Base-by-base conservation (phyloP, 2,329 filamentous ascomycete genomes). In the Didymella arachidicola region DNA sequence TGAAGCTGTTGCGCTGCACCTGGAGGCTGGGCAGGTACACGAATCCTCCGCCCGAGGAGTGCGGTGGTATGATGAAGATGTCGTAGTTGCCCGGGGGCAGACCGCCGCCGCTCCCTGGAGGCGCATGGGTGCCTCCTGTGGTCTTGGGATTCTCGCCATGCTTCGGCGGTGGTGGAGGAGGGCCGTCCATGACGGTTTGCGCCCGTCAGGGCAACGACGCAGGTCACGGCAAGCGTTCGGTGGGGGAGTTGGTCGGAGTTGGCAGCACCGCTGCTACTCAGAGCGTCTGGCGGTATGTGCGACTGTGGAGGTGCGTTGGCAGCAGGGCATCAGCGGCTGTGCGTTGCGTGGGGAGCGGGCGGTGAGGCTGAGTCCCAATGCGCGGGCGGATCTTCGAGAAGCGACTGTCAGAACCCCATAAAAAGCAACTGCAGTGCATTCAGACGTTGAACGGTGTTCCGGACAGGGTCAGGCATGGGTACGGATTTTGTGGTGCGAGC, bases 61-160 rank as follows among this genome's bases (percentile, higher is more conserved):
- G 93, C 45, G 93, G 92, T 7, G 94, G 94, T 71, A 98, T 93
- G 75, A 97, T 90, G 80, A 97, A 97, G 74, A 98, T 96, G 81
- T 98, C 94, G 79, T 97, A 98, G 75, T 95, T 96, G 54, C 94
- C 93, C 1, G 90, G 84, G 2, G 94, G 94, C 46, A 97, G 82
- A 56, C 90, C 89, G 26, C 82, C 81, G 47, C 61, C 61, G 12
- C 63, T 60, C 5, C 53, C 53, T 4, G 44, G 44, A 25, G 68
- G 65, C 25, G 70, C 71, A 63, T 69, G 64, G 25, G 57, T 67
- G 38, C 75, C 74, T 56, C 65, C 70, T 12, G 75, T 78, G 19
- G 86, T 86, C 76, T 89, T 89, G 48, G 92, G 90, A 66, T 87
- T 89, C 72, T 87, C 84, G 78, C 93, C 92, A 80, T 97, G 93